These are phyloP conservation scores for Dothideomycetes sp. DNA, from an alignment of 2,329 filamentous ascomycete species.

Conservation along the genomic window DNA sequence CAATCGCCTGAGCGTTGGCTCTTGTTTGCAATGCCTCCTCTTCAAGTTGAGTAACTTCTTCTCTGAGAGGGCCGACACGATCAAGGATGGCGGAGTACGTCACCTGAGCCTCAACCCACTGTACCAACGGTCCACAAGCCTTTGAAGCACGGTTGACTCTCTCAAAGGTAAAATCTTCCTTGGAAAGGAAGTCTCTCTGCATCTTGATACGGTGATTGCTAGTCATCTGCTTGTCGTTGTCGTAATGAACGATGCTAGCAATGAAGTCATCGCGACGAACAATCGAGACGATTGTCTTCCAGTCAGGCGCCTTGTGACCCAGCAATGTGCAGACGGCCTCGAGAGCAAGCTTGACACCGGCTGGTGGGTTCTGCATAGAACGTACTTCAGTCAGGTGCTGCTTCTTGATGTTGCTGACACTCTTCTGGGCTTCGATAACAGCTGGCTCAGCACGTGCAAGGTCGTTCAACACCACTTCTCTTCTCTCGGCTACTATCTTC, in stretches of 20 bases:
- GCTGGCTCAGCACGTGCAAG: constrained; percentile 87
- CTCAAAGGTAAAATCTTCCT: constrained; percentile 93
- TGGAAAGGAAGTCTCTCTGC: constrained; percentile 83
- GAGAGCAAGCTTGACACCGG: constrained; percentile 81
- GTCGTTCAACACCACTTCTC: constrained; percentile 77
- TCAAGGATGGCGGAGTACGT: constrained; percentile 97
- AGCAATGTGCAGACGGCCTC: constrained; percentile 95
- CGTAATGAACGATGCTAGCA: constrained; percentile 91
- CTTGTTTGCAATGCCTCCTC: constrained; percentile 85
- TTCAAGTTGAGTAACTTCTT: constrained; percentile 80
- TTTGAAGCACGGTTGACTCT: constrained; percentile 93
- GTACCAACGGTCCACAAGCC: constrained; percentile 90
- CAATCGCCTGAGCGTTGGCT: constrained; percentile 83
- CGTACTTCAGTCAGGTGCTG: constrained; percentile 95
- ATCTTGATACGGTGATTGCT: constrained; percentile 72
- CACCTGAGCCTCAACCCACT: constrained; percentile 95
- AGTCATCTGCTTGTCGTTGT: constrained; percentile 94
- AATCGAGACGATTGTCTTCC: constrained; percentile 84
- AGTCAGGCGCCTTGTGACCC: constrained; percentile 79
- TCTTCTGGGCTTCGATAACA: constrained; percentile 84
- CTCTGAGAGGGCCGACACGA: constrained; percentile 80
- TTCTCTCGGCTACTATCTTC: constrained; percentile 71
- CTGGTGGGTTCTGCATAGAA: constrained; percentile 88
- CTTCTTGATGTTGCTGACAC: constrained; percentile 96
- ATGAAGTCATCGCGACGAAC: constrained; percentile 94